phyloP scores from a whole-genome alignment of 371 early-diverging fungal species.

The Apophysomyces elegans region DNA sequence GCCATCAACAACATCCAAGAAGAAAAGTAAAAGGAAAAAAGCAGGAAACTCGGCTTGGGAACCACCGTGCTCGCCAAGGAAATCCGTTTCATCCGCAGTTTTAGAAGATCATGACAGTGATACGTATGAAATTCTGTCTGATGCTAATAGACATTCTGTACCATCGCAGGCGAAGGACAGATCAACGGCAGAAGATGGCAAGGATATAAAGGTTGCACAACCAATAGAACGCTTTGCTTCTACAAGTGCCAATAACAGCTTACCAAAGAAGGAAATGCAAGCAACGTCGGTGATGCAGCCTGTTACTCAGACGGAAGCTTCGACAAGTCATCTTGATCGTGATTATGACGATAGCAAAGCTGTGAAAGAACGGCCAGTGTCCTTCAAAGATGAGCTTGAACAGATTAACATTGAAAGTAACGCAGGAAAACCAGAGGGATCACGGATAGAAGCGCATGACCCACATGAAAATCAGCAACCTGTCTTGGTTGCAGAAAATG shows the following conservation, averaged over 20 bases:
- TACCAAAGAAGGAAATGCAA: neutral
- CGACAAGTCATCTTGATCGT: too few species aligned
- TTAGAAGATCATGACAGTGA: too few species aligned
- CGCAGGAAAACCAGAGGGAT: neutral
- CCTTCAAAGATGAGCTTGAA: too few species aligned
- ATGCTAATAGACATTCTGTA: neutral
- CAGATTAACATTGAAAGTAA: too few species aligned
- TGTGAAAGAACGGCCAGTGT: too few species aligned
- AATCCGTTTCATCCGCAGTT: neutral
- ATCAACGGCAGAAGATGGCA: neutral
- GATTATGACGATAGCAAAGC: too few species aligned
- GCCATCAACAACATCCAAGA: constrained; percentile 32
- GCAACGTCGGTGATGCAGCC: too few species aligned
- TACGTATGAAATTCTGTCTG: too few species aligned
- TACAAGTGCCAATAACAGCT: neutral
- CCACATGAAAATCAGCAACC: neutral
- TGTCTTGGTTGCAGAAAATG: neutral
- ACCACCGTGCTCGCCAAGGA: constrained; percentile 1
- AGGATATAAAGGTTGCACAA: neutral
- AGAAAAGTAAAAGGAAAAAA: constrained; percentile 54
- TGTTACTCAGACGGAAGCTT: too few species aligned
- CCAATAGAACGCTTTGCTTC: neutral
- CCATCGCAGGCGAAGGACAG: constrained; percentile 6
- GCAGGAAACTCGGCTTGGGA: neutral
- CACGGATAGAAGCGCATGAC: neutral